Base-by-base conservation (phyloP, 140 eudicot genomes). In the Stevia rebaudiana region DNA sequence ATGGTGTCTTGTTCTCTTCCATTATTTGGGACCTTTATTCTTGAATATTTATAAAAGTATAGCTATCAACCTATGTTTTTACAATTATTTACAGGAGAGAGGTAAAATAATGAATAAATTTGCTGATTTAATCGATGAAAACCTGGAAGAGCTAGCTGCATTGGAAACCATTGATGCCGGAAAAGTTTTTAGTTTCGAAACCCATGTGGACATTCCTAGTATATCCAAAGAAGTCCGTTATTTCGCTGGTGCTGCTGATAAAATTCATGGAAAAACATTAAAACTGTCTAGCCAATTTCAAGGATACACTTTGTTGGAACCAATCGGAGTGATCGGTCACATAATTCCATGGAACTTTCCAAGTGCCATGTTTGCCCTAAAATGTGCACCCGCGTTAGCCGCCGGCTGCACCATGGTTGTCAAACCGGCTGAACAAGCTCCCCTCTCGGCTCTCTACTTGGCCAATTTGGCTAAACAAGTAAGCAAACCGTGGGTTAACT, bases 81-180 rank as follows among this genome's bases (percentile, higher is more conserved):
- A 28, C 7, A 59, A 8, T 67, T 60, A 21, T 50, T 37, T 75
- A 25, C 65, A 77, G 95, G 84, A 74, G 67, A 84, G 95, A 60
- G 74, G 84, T 73, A 79, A 74, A 67, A 44, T 87, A 62, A 79
- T 87, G 86, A 43, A 79, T 60, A 87, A 84, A 73, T 87, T 74
- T 6, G 94, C 89, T 3, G 89, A 87, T 61, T 55, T 87, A 53
- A 72, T 87, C 3, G 89, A 81, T 3, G 80, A 84, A 74, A 65
- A 79, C 48, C 49, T 61, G 10, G 85, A 81, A 43, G 95, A 87
- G 75, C 23, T 87, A 62, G 92, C 95, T 5, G 65, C 72, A 39
- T 48, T 87, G 51, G 95, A 87, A 30, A 36, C 89, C 8, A 35
- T 84, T 15, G 95, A 87, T 23, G 86, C 72, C 0, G 95, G 95